phyloP scores from a whole-genome alignment of 208 protist species.

The Wallacemonas sp. region DNA sequence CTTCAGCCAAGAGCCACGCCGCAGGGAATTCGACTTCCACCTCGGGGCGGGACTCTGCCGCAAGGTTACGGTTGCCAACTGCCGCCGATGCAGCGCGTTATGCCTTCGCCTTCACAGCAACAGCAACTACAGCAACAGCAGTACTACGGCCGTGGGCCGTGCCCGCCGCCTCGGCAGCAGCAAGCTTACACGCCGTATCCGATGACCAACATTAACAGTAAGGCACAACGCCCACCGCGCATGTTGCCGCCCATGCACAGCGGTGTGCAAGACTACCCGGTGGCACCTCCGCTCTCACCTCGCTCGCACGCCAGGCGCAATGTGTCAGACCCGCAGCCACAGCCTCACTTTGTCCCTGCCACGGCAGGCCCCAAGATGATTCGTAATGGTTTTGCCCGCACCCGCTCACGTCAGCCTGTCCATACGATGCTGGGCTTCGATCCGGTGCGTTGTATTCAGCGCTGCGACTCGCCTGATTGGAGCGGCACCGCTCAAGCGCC shows the following conservation, averaged over 20 bases:
- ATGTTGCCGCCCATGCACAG: background rate
- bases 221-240: too few species aligned
- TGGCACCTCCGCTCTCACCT: background rate
- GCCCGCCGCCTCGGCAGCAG: too few species aligned
- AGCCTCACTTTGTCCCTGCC: background rate
- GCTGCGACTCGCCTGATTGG: slow-evolving; percentile 22
- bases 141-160: too few species aligned
- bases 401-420: background rate
- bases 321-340: slow-evolving; percentile 1
- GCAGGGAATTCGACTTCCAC: too few species aligned
- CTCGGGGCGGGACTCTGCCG: too few species aligned
- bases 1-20: too few species aligned
- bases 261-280: background rate
- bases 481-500: background rate
- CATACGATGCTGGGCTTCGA: slow-evolving; percentile 23
- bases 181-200: too few species aligned
- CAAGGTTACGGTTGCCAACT: background rate
- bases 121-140: background rate
- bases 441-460: background rate
- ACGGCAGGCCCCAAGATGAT: slow-evolving; percentile 12
- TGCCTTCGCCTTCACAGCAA: too few species aligned
- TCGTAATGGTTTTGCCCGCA: slow-evolving; percentile 6
- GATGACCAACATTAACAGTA: too few species aligned
- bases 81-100: background rate
- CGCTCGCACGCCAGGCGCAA: background rate